phyloP scores from a whole-genome alignment of 2,329 filamentous ascomycete species.

The Shiraia sp. region DNA sequence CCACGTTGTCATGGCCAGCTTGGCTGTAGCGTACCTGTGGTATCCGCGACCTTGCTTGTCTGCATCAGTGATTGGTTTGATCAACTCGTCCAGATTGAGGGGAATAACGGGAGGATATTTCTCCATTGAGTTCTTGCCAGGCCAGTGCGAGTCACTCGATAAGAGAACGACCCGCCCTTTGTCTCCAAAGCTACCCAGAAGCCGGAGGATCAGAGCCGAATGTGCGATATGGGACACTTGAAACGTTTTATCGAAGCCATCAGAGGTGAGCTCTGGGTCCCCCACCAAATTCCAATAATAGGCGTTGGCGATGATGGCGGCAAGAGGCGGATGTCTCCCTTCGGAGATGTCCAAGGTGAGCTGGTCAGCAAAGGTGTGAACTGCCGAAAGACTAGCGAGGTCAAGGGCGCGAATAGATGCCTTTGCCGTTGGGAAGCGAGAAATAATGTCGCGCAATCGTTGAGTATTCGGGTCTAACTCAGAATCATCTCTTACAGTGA shows the following conservation, averaged over 20 bases:
- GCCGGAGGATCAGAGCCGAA: slow-evolving; percentile 14
- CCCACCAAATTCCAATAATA: slow-evolving; percentile 20
- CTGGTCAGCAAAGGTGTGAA: slow-evolving; percentile 13
- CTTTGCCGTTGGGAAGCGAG: slow-evolving; percentile 9
- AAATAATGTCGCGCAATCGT: slow-evolving; percentile 14
- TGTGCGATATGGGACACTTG: slow-evolving; percentile 25
- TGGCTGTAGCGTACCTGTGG: slow-evolving; percentile 50
- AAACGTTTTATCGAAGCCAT: slow-evolving; percentile 22
- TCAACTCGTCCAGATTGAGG: slow-evolving; percentile 40
- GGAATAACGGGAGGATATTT: slow-evolving; percentile 43
- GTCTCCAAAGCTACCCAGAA: slow-evolving; percentile 15
- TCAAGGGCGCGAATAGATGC: slow-evolving; percentile 20
- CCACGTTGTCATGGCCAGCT: slow-evolving; percentile 48
- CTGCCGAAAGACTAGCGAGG: slow-evolving; percentile 12
- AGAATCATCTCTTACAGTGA: slow-evolving; percentile 23
- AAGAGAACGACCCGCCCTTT: slow-evolving; percentile 25
- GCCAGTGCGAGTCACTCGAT: slow-evolving; percentile 42
- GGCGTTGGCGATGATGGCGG: slow-evolving; percentile 29
- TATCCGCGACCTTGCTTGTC: slow-evolving; percentile 49
- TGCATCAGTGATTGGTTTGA: slow-evolving; percentile 25
- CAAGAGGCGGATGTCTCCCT: slow-evolving; percentile 11
- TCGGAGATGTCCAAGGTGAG: slow-evolving; percentile 10
- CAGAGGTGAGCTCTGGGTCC: slow-evolving; percentile 12
- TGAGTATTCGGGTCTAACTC: slow-evolving; percentile 20
- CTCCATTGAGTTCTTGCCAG: slow-evolving; percentile 40